A percentile compares a stretch with the other conserved stretches of the same genome.
These are phyloP conservation scores for Kingdonia uniflora DNA, from an alignment of 164 flowering plant genomes.

Conservation along the genomic window DNA sequence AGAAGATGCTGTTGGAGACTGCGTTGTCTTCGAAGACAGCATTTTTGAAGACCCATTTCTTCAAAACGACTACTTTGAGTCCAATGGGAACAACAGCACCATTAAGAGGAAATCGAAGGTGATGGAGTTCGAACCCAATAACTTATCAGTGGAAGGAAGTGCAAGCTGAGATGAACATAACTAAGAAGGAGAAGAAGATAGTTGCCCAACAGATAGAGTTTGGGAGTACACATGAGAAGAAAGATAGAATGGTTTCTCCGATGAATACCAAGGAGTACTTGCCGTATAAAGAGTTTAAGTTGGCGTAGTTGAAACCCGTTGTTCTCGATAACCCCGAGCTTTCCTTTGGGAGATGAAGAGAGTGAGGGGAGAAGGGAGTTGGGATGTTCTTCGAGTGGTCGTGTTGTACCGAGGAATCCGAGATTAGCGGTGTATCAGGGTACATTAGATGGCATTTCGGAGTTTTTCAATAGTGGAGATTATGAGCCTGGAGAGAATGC, in stretches of 20 bases:
- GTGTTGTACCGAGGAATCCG: slow-evolving; percentile 66
- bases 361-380: slow-evolving; percentile 6
- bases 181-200: slow-evolving; percentile 70
- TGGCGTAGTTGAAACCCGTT: slow-evolving; percentile 48
- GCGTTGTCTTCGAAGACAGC: slow-evolving; percentile 79
- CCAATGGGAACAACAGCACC: slow-evolving; percentile 4
- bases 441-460: slow-evolving; percentile 50
- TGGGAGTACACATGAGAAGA: slow-evolving; percentile 42
- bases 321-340: slow-evolving; percentile 50
- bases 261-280: slow-evolving; percentile 32
- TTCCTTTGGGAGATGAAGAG: slow-evolving; percentile 13
- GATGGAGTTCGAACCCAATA: slow-evolving; percentile 28
- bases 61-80: slow-evolving; percentile 2
- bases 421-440: slow-evolving; percentile 62
- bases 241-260: slow-evolving; percentile 24
- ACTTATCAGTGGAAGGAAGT: slow-evolving; percentile 63
- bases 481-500: slow-evolving; percentile 42
- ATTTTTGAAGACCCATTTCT: slow-evolving; percentile 65
- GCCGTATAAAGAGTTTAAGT: slow-evolving; percentile 33
- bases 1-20: slow-evolving; percentile 64
- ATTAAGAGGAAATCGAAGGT: slow-evolving; percentile 7
- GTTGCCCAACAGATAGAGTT: slow-evolving; percentile 54
- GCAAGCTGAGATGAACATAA: slow-evolving; percentile 54
- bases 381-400: slow-evolving; percentile 12
- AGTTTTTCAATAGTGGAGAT: slow-evolving; percentile 46